phyloP scores from a whole-genome alignment of 352 stramenopile species.

The Thalassiosira delicatula region DNA sequence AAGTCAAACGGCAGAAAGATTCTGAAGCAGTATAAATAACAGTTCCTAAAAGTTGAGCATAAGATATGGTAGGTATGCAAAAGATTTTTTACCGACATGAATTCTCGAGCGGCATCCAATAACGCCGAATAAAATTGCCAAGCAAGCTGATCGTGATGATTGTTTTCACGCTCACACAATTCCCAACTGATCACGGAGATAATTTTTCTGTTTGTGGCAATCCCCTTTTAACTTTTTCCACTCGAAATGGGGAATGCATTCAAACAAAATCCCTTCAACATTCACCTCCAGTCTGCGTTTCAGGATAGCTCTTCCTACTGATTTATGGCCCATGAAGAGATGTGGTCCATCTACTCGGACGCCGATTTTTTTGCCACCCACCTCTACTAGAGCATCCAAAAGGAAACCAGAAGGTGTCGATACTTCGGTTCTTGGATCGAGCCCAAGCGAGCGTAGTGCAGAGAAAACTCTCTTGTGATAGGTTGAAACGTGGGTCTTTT shows the following conservation, averaged over 20 bases:
- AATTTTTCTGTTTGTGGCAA: constrained; percentile 33
- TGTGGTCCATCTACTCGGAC: constrained; percentile 44
- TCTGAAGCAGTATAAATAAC: no score
- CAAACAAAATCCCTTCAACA: constrained; percentile 42
- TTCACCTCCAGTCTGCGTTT: constrained; percentile 40
- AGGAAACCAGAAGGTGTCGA: constrained; percentile 17
- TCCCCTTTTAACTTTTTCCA: constrained; percentile 31
- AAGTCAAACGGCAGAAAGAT: constrained; percentile 39
- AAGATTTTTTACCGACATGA: no score
- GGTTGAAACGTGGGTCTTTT: neutral
- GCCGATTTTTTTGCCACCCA: constrained; percentile 26
- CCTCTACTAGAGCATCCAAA: constrained; percentile 36
- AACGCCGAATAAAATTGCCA: no score
- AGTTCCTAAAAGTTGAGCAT: no score
- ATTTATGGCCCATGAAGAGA: constrained; percentile 38
- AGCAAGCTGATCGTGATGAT: no score
- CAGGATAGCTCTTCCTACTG: constrained; percentile 30
- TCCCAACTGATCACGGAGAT: no score
- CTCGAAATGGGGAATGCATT: constrained; percentile 58
- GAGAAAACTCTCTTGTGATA: constrained; percentile 35
- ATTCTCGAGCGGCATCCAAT: no score
- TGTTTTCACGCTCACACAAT: no score
- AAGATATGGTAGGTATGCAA: no score
- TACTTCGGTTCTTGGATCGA: constrained; percentile 32
- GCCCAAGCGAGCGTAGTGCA: constrained; percentile 22